phyloP scores from a whole-genome alignment of 148 eudicot genomes.

The Chenopodium album region DNA sequence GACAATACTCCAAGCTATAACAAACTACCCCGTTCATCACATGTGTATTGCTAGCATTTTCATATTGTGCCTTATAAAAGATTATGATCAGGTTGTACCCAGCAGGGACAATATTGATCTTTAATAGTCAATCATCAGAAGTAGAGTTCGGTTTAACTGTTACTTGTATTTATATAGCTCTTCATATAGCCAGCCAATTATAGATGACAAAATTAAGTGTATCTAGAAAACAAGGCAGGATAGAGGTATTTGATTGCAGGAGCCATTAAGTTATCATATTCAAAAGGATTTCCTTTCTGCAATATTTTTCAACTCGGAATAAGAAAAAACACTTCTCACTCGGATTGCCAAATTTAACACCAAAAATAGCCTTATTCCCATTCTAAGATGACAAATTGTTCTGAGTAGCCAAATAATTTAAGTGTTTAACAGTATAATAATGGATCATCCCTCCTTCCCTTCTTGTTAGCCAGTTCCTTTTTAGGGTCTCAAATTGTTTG shows the following conservation, averaged over 20 bases:
- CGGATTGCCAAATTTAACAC: not conserved
- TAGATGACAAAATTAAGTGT: not conserved
- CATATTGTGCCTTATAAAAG: not conserved
- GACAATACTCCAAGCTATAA: conserved; percentile 28
- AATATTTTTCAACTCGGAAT: not conserved
- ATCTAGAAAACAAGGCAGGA: too few species aligned
- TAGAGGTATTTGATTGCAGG: conserved; percentile 7
- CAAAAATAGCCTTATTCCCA: not conserved
- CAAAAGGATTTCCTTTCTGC: conserved; percentile 60
- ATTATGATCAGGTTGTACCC: not conserved
- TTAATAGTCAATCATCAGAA: not conserved
- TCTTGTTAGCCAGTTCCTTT: not conserved
- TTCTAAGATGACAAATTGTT: not conserved
- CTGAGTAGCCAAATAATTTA: too few species aligned
- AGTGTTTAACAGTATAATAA: not conserved
- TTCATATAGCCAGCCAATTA: not conserved
- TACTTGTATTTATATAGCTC: not conserved
- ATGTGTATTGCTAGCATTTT: conserved; percentile 4
- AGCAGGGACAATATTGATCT: not conserved
- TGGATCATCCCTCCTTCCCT: not conserved
- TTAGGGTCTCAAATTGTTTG: not conserved
- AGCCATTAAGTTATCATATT: conserved; percentile 31
- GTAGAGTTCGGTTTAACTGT: not conserved
- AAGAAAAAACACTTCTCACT: not conserved
- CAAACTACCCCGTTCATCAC: not conserved